Evolutionary conservation across 2,329 filamentous ascomycete genomes (phyloP), one percentile per base, ranked within the genome.

Genomic region (Fusarium heterosporum): DNA sequence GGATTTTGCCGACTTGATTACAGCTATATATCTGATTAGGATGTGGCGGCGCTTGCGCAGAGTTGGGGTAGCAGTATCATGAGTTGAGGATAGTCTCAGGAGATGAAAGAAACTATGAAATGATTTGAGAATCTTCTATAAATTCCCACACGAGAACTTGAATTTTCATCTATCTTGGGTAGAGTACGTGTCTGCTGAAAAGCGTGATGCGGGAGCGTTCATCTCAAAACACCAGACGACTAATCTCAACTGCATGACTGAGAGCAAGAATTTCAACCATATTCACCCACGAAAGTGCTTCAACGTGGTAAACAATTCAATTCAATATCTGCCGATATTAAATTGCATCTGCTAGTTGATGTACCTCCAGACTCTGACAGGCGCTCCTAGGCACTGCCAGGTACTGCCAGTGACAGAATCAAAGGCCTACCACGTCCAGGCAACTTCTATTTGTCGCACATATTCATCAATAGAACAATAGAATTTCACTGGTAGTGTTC

Each of bases 1-100:
- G 17, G n/a, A 5, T 39, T 46, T 41, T 45, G 28, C 53, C 38
- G n/a, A 68, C 55, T 36, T 63, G 55, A 47, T 49, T 41, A 13
- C 54, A 29, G 39, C 49, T 66, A 68, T 46, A 62, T 68, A 68
- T 62, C 61, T 66, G 48, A 54, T 68, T 29, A 57, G 38, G 51
- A 39, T 69, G 56, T 62, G 45, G 47, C 29, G 52, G 39, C 43
- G 30, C 45, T 50, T 55, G 32, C 48, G 28, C 22, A 39, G 43
- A 54, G 65, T 58, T 61, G 45, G 52, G 50, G 65, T 63, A 62
- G 42, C 38, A 69, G 48, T 43, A 45, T 45, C 53, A 25, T 54
- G 29, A 30, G 46, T 55, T 36, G 29, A 47, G 49, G 29, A 62
- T 22, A 57, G 39, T 48, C 38, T 55, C 32, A 34, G 34, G 29